Percentiles rank a stretch among this genome's conserved stretches.
These are phyloP conservation scores for Fragaria nilgerrensis DNA, from an alignment of 306 rosid genomes.

Conservation along the genomic window DNA sequence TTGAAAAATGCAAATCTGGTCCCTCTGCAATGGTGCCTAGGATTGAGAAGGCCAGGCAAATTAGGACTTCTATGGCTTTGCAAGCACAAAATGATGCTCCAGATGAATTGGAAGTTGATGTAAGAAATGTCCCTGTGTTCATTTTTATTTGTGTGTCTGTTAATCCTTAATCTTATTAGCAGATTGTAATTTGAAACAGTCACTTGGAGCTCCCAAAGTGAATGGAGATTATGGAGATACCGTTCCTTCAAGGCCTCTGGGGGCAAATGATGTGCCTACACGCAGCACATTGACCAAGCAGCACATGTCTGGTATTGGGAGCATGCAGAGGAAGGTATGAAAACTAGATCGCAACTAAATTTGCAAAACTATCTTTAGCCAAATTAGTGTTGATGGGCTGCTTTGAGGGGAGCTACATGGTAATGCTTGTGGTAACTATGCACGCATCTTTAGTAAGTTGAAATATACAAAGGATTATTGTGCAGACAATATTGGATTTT, in stretches of 20 bases:
- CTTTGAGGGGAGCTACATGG: not conserved
- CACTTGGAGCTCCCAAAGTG: slow-evolving; percentile 38
- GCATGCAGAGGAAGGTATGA: slow-evolving; percentile 54
- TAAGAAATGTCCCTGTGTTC: slow-evolving; percentile 30
- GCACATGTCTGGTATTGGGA: slow-evolving; percentile 42
- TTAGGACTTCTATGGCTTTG: slow-evolving; percentile 78
- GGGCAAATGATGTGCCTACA: slow-evolving; percentile 42
- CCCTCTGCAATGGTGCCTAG: slow-evolving; percentile 75
- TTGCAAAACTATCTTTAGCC: slow-evolving; percentile 3
- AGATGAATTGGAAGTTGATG: slow-evolving; percentile 50
- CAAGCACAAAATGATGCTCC: slow-evolving; percentile 63
- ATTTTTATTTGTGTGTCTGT: not conserved
- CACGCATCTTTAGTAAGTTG: not conserved
- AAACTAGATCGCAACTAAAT: slow-evolving; percentile 2
- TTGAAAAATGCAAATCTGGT: slow-evolving; percentile 84
- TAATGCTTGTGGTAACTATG: not conserved
- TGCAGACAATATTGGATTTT: not conserved
- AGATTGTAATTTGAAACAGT: slow-evolving; percentile 45
- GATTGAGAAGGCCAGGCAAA: slow-evolving; percentile 81
- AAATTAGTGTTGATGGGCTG: not conserved
- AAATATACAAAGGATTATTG: not conserved
- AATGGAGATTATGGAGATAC: slow-evolving; percentile 84
- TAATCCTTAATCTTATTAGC: slow-evolving; percentile 13
- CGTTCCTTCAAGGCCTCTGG: slow-evolving; percentile 69
- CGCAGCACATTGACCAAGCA: slow-evolving; percentile 46